These are phyloP conservation scores for Polygonum aviculare DNA, from an alignment of 148 eudicot species.

Conservation along the genomic window DNA sequence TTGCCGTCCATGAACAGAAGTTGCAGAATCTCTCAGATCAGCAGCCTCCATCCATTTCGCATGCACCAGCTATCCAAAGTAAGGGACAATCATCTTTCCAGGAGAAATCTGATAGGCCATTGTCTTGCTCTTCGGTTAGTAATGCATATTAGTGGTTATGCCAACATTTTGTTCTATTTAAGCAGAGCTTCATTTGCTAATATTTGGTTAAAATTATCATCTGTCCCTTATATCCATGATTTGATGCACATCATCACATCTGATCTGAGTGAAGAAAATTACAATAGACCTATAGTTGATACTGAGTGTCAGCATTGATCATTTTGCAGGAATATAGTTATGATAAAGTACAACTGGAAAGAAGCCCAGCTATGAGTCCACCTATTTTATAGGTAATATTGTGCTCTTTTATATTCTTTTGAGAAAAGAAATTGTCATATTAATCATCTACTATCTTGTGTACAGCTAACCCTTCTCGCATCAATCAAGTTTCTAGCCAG, in stretches of 20 bases:
- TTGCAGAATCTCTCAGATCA: conserved; percentile 14
- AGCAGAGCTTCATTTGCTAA: neutral
- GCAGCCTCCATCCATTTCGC: conserved; percentile 8
- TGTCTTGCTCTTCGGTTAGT: conserved; percentile 30
- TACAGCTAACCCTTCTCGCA: neutral
- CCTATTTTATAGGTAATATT: neutral
- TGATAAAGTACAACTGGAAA: neutral
- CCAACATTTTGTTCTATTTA: neutral
- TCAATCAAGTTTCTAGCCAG: neutral
- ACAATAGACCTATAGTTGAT: neutral
- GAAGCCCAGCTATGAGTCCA: neutral
- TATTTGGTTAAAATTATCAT: neutral
- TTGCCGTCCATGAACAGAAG: conserved; percentile 40
- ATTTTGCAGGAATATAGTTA: neutral
- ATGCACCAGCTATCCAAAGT: conserved; percentile 18
- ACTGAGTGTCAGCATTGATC: neutral
- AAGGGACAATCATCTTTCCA: conserved; percentile 14
- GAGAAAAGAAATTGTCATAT: neutral
- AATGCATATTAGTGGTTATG: neutral
- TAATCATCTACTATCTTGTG: neutral
- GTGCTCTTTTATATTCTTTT: neutral
- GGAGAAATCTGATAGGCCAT: conserved; percentile 16
- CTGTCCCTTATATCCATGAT: no score
- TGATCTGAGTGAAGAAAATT: neutral
- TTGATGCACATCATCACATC: neutral